Conservation (phyloP, 176 grass and related monocot genomes). For the Oryza meridionalis region DNA sequence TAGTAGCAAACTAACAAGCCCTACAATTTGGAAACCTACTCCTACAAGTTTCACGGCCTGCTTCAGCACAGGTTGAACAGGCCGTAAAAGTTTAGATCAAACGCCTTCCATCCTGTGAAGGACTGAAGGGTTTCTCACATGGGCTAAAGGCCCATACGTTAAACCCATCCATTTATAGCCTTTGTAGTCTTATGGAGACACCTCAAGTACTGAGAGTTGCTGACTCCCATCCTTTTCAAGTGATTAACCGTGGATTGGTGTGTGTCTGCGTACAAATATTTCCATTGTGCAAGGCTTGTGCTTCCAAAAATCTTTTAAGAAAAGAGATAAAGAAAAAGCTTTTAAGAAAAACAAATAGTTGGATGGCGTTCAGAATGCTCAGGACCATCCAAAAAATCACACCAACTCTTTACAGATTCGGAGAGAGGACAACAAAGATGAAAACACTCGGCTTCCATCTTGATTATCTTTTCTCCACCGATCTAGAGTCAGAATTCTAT, state of each 20-base stretch:
- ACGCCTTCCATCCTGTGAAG: neutral
- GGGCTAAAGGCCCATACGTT: neutral
- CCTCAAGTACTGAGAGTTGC: too few relatives aligned
- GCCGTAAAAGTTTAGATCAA: neutral
- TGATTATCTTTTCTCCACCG: neutral
- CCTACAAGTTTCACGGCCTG: neutral
- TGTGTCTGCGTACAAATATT: neutral
- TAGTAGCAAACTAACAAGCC: too few relatives aligned
- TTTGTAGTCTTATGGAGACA: neutral
- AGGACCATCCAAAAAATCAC: neutral
- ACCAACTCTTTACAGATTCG: neutral
- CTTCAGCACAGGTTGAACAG: conserved; percentile 9
- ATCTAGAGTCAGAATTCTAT: neutral
- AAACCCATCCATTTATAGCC: neutral
- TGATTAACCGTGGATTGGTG: neutral
- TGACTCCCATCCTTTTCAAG: neutral
- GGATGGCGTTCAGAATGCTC: neutral
- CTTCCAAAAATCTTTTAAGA: neutral
- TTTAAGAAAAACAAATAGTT: neutral
- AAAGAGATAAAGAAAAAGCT: too few relatives aligned
- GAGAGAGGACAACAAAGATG: conserved; percentile 9
- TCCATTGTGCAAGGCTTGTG: neutral
- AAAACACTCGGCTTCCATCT: neutral
- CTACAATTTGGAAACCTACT: too few relatives aligned
- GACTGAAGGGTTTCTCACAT: neutral